Conservation (phyloP, 2,329 filamentous ascomycete genomes). For the Phaeosphaeria sp. region DNA sequence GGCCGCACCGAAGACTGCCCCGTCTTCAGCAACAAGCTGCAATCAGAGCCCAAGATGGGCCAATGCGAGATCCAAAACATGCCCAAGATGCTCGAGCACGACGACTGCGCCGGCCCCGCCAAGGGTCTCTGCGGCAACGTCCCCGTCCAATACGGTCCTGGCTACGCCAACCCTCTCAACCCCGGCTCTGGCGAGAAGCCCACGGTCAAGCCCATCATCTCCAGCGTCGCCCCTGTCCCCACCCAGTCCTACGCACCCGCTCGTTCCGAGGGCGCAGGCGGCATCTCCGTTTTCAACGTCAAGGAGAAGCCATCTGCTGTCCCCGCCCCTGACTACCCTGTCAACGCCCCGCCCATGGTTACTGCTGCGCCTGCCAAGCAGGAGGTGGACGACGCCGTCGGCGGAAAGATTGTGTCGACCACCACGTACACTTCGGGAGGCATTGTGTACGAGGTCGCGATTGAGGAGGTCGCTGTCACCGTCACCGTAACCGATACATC, state of each 20-base stretch:
- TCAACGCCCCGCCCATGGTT: slow-evolving; percentile 26
- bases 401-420: slow-evolving; percentile 45
- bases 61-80: slow-evolving; percentile 68
- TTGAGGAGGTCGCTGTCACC: slow-evolving; percentile 52
- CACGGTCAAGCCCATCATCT: slow-evolving; percentile 26
- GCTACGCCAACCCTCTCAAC: slow-evolving; percentile 44
- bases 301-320: slow-evolving; percentile 15
- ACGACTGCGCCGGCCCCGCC: slow-evolving; percentile 65
- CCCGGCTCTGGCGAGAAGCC: slow-evolving; percentile 28
- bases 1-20: slow-evolving; percentile 77
- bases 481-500: slow-evolving; percentile 46
- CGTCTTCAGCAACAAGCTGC: slow-evolving; percentile 66
- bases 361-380: slow-evolving; percentile 27
- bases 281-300: slow-evolving; percentile 42
- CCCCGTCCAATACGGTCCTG: slow-evolving; percentile 55
- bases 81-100: slow-evolving; percentile 61
- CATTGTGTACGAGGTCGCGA: slow-evolving; percentile 53
- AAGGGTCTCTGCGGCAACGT: slow-evolving; percentile 70
- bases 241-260: slow-evolving; percentile 44
- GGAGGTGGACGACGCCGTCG: slow-evolving; percentile 11
- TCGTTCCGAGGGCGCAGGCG: slow-evolving; percentile 36
- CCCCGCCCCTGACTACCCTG: slow-evolving; percentile 17
- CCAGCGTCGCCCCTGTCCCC: slow-evolving; percentile 31
- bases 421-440: slow-evolving; percentile 52
- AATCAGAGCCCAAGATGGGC: slow-evolving; percentile 60